phyloP scores from a whole-genome alignment of 805 yeast species.

The Maudiozyma serrabonitensis region DNA sequence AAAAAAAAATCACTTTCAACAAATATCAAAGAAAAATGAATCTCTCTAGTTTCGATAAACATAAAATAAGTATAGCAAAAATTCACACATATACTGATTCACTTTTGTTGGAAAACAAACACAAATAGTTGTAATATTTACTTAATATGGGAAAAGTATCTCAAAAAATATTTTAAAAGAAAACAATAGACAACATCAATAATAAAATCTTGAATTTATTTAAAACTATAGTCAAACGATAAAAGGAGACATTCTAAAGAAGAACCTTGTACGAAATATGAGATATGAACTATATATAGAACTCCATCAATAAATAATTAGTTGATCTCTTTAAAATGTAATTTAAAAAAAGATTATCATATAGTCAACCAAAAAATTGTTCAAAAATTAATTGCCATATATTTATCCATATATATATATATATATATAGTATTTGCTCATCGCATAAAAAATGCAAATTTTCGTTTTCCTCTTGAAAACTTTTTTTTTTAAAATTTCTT shows the following conservation, averaged over 20 bases:
- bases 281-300: neutral
- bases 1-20: neutral
- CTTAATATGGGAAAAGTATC: too few relatives aligned
- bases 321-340: neutral
- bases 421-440: too few relatives aligned
- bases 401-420: neutral
- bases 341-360: neutral
- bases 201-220: neutral
- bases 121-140: neutral
- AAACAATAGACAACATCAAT: too few relatives aligned
- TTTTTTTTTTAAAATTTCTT: too few relatives aligned
- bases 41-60: neutral
- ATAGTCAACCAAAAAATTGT: neutral
- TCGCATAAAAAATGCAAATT: too few relatives aligned
- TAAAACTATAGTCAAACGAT: neutral
- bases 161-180: too few relatives aligned
- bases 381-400: neutral
- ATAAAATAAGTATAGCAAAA: neutral
- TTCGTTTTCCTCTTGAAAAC: too few relatives aligned
- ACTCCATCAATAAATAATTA: conserved; percentile 9
- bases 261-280: neutral
- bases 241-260: neutral
- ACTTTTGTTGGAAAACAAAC: neutral
- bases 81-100: neutral
- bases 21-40: too few relatives aligned